Evolutionary conservation across 345 rosid genomes (phyloP).

Genomic region (Cochlearia excelsa): DNA sequence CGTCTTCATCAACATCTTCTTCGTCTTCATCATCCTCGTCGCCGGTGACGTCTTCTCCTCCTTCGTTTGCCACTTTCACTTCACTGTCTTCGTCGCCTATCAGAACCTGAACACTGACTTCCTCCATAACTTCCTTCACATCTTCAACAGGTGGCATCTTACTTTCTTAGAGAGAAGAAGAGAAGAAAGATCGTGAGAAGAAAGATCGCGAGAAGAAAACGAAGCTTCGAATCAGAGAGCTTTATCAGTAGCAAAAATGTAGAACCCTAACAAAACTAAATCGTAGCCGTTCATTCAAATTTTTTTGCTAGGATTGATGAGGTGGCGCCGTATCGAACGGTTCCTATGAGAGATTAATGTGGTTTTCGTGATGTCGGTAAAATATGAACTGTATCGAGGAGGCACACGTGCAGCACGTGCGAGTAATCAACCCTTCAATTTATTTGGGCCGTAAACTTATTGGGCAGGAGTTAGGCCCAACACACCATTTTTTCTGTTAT

Average conservation of each 20-base stretch:
- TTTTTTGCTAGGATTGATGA: slow-evolving; percentile 29
- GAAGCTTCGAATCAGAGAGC: slow-evolving; percentile 24
- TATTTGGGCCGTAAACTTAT: neutral
- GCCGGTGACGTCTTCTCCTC: slow-evolving; percentile 38
- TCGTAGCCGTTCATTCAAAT: slow-evolving; percentile 10
- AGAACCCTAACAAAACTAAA: neutral
- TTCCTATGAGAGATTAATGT: neutral
- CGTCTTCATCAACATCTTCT: slow-evolving; percentile 39
- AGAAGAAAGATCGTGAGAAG: slow-evolving; percentile 2
- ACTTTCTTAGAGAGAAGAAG: slow-evolving; percentile 3
- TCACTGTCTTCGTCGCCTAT: slow-evolving; percentile 38
- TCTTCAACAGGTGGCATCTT: slow-evolving; percentile 42
- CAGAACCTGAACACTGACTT: slow-evolving; percentile 29
- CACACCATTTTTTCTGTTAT: no score
- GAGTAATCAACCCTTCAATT: no score
- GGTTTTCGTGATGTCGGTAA: neutral
- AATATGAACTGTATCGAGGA: no score
- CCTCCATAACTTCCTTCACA: slow-evolving; percentile 40
- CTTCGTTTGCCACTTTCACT: slow-evolving; percentile 44
- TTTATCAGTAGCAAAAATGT: slow-evolving; percentile 3
- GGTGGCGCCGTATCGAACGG: slow-evolving; percentile 29
- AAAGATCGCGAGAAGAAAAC: neutral
- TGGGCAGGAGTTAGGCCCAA: no score
- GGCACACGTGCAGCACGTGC: no score
- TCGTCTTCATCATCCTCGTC: slow-evolving; percentile 49